Percentiles rank a stretch among this genome's conserved stretches.
Evolutionary conservation across 257 asterid species (phyloP).

Genomic region (Nicotiana tomentosiformis): DNA sequence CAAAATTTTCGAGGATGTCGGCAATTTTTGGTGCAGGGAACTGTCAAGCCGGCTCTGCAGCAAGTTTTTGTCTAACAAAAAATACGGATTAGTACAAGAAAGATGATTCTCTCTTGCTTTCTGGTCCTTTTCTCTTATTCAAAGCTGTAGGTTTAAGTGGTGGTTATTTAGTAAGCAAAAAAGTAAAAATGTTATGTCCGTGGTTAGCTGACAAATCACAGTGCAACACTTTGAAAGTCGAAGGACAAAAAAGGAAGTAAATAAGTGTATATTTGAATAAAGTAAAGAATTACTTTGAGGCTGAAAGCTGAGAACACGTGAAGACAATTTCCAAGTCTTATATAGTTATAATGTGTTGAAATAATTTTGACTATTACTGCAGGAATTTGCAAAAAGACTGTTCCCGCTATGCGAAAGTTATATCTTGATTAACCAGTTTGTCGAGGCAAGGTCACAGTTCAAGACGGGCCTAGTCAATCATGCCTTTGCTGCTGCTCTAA

Average conservation of each 20-base stretch:
- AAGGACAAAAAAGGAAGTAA: neutral
- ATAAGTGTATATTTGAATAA: neutral
- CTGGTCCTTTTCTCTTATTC: neutral
- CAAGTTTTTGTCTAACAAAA: neutral
- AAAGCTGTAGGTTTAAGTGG: neutral
- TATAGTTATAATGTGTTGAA: neutral
- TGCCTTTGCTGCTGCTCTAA: slow-evolving; percentile 92
- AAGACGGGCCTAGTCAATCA: slow-evolving; percentile 90
- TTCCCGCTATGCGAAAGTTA: slow-evolving; percentile 89
- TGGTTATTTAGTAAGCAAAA: neutral
- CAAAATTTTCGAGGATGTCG: neutral
- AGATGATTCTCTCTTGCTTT: neutral
- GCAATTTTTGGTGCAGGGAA: neutral
- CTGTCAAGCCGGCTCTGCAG: neutral
- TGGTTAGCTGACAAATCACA: neutral
- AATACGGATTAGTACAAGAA: neutral
- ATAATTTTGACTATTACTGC: slow-evolving; percentile 21
- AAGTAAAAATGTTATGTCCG: neutral
- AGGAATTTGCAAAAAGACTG: slow-evolving; percentile 86
- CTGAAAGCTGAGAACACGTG: neutral
- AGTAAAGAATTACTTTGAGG: neutral
- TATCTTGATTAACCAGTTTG: slow-evolving; percentile 68
- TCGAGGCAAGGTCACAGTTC: slow-evolving; percentile 88
- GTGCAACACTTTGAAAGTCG: neutral
- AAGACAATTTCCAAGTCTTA: neutral